Evolutionary conservation across 2,329 filamentous ascomycete species (phyloP), one percentile per base, ranked within the genome.

Genomic region (Tolypocladium tundrense): DNA sequence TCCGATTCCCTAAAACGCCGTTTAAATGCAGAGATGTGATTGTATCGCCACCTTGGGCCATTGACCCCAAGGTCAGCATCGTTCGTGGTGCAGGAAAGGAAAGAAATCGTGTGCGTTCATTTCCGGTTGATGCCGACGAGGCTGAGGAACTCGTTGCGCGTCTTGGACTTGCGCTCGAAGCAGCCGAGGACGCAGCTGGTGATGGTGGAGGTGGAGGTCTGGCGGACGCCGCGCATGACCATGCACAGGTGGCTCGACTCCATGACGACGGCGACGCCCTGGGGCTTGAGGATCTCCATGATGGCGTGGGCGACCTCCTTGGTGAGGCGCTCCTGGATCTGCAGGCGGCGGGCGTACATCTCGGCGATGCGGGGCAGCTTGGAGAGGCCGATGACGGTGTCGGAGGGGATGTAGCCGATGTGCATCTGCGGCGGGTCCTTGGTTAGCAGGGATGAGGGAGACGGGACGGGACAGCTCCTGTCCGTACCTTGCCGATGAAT

Each of bases 151-250:
- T 99, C 94, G 70, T 96, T 95, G 66, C 94, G 81, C 13, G 93
- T 97, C 80, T 96, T 97, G 60, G 91, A 90, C 66, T 90, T 91
- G 60, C 87, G 87, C 69, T 96, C 87, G 80, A 99, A 96, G 67
- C 91, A 92, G 43, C 94, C 94, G n/a, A 97, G 83, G 75, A 99
- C 95, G 71, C 93, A 97, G 77, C 91, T 97, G 21, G 94, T 99
- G 42, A 95, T 94, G 8, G 94, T 97, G 21, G 84, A 88, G 55
- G 89, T 87, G 45, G 81, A 84, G 0, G 91, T 91, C 79, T 99
- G 97, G 71, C 97, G 85, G 11, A 99, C 93, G n/a, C 94, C 94
- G 53, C 94, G 85, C 92, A 97, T 97, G 19, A 96, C 91, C 93
- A 97, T 99, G 79, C 94, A 99, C 53, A 97, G 78, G 75, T 99